phyloP scores from a whole-genome alignment of 805 yeast species.

The Candida pseudoglaebosa region DNA sequence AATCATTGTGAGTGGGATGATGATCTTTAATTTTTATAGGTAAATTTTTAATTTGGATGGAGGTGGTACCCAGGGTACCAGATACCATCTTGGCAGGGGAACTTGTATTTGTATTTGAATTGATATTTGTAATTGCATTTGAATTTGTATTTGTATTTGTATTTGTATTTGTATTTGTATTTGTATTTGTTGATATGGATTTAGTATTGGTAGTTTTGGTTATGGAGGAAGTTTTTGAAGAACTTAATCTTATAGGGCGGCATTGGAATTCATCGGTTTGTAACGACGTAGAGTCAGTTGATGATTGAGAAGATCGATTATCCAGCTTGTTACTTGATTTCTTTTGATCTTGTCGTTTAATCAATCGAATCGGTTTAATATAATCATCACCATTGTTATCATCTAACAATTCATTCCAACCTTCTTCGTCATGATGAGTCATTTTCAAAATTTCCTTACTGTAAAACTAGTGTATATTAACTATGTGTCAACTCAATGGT shows the following conservation, averaged over 20 bases:
- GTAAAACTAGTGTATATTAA: no score
- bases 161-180: no score
- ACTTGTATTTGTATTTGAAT: no score
- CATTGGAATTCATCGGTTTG: slow-evolving; percentile 29
- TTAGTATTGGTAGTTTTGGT: slow-evolving; percentile 2
- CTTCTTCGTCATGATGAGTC: background rate
- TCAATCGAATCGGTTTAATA: slow-evolving; percentile 26
- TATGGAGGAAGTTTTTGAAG: slow-evolving; percentile 7
- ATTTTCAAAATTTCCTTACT: background rate
- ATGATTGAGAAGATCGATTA: slow-evolving; percentile 4
- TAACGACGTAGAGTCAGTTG: slow-evolving; percentile 4
- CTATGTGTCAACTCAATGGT: no score
- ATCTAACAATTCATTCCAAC: background rate
- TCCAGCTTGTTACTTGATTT: slow-evolving; percentile 1
- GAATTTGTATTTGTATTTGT: no score
- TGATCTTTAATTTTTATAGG: slow-evolving; percentile 22
- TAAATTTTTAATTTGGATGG: slow-evolving; percentile 35
- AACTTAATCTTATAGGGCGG: slow-evolving; percentile 33
- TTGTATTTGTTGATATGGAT: background rate
- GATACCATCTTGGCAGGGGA: background rate
- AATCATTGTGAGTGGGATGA: slow-evolving; percentile 8
- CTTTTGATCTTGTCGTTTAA: slow-evolving; percentile 19
- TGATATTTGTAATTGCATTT: no score
- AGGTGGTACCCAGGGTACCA: no score
- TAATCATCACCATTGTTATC: slow-evolving; percentile 1